These are phyloP conservation scores for Francoa sonchifolia DNA, from an alignment of 441 rosid genomes.

Conservation along the genomic window DNA sequence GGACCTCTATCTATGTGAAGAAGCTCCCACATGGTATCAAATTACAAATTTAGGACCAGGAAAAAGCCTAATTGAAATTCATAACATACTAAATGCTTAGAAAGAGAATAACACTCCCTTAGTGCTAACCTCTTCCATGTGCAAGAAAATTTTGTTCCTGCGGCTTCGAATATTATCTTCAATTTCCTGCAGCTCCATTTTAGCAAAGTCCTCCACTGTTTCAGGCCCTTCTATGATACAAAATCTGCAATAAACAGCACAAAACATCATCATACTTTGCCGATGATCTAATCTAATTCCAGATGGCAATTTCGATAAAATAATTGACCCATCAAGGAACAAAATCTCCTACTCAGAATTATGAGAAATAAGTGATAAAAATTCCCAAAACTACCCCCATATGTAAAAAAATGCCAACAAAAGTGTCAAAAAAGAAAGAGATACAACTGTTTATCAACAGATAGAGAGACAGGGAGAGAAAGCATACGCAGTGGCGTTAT, in stretches of 20 bases:
- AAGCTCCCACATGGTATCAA: neutral
- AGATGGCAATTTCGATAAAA: too few species aligned
- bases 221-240: conserved; percentile 98
- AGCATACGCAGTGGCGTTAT: conserved; percentile 13
- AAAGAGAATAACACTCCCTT: too few species aligned
- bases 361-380: too few species aligned
- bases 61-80: neutral
- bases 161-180: conserved; percentile 87
- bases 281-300: neutral
- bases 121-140: conserved; percentile 77
- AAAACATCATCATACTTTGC: neutral
- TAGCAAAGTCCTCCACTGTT: conserved; percentile 78
- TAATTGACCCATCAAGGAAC: too few species aligned
- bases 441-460: too few species aligned
- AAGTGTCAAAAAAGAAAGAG: too few species aligned
- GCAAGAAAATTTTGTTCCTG: conserved; percentile 89
- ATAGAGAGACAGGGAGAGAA: neutral
- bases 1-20: too few species aligned
- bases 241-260: conserved; percentile 39
- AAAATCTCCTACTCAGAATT: too few species aligned
- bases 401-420: too few species aligned
- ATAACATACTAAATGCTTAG: neutral
- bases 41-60: neutral
- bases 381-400: too few species aligned
- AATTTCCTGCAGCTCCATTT: conserved; percentile 84